These are phyloP conservation scores for Solanum sitiens DNA, from an alignment of 257 asterid species.

Conservation along the genomic window DNA sequence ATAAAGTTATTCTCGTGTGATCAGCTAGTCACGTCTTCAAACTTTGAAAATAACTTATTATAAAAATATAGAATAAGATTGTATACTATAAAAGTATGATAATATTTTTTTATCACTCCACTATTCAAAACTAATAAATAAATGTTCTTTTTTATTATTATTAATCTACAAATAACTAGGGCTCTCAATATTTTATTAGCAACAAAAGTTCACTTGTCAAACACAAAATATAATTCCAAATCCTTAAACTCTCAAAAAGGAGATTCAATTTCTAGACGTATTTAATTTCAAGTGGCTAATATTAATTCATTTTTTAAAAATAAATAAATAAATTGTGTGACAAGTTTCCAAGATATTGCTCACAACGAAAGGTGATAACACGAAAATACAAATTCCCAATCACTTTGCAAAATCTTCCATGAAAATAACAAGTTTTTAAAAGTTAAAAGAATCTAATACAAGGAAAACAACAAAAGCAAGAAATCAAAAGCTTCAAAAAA, in stretches of 20 bases:
- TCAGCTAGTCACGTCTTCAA: background rate
- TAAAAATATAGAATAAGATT: background rate
- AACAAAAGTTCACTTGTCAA: background rate
- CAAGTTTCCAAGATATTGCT: background rate
- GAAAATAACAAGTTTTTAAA: background rate
- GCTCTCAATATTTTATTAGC: background rate
- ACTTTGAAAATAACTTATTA: background rate
- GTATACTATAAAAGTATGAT: accelerated
- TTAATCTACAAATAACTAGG: background rate
- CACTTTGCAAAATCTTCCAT: background rate
- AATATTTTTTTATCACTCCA: background rate
- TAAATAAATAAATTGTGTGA: background rate
- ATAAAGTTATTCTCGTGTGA: background rate
- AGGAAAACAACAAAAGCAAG: background rate
- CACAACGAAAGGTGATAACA: background rate
- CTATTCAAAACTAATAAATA: background rate
- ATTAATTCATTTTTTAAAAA: background rate
- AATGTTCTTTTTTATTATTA: background rate
- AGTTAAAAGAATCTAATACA: background rate
- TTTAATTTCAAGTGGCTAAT: background rate
- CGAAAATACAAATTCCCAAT: background rate
- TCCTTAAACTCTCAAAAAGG: background rate
- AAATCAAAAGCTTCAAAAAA: background rate
- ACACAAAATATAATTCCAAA: background rate
- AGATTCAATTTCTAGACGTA: background rate